phyloP scores from a whole-genome alignment of 495 filamentous ascomycete genomes.

The Entonaema liquescens region DNA sequence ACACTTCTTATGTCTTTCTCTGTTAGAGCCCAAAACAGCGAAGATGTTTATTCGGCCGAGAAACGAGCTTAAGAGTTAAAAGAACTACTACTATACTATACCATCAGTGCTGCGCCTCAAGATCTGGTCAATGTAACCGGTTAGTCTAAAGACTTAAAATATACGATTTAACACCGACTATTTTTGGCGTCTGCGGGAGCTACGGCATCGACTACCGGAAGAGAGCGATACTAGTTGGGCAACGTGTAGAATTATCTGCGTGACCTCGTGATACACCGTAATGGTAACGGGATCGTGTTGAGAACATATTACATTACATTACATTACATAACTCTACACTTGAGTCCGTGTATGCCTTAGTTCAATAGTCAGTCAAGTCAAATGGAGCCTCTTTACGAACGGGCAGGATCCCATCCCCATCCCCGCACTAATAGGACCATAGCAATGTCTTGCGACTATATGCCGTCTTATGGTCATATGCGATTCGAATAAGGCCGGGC shows the following conservation, averaged over 20 bases:
- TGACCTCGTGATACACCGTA: constrained; percentile 13
- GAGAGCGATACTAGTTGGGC: neutral
- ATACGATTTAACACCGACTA: neutral
- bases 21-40: neutral
- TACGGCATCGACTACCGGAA: constrained; percentile 19
- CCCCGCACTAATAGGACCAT: neutral
- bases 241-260: neutral
- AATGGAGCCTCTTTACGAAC: neutral
- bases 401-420: neutral
- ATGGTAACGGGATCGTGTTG: too few species aligned
- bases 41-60: neutral
- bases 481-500: neutral
- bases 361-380: too few species aligned
- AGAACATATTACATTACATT: too few species aligned
- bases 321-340: too few species aligned
- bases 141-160: neutral
- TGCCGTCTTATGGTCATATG: neutral
- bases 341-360: too few species aligned
- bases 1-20: neutral
- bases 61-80: too few species aligned
- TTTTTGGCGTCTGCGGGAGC: constrained; percentile 8
- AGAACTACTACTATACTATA: neutral
- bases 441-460: neutral
- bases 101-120: neutral
- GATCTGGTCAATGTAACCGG: neutral